Evolutionary conservation across 495 filamentous ascomycete genomes (phyloP), one percentile per base, ranked within the genome.

Genomic region (Trichocladium antarcticum): DNA sequence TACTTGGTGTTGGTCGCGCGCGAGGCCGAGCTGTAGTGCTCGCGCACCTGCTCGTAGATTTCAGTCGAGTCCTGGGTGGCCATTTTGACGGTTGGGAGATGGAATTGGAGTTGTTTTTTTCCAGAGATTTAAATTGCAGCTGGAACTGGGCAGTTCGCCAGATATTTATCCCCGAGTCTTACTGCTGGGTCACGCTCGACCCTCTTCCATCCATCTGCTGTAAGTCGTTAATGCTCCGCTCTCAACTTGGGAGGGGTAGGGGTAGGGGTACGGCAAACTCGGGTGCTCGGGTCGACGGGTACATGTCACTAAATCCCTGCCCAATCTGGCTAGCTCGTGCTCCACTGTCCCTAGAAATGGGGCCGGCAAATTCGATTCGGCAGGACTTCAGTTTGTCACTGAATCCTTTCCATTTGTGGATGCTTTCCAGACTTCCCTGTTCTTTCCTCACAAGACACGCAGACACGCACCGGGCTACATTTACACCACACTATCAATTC

Each of bases 11-110:
- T 48, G 44, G 49, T 60, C 16, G 21, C 46, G 12, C 56, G 43
- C 7, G 57, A 53, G 11, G 70, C 66, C 5, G 59, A 53, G 47
- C 63, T 63, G 55, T 72, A 70, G 53, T 64, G 67, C 45, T 67
- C 50, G 47, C 62, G 39, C 16, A 74, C 68, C 42, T 64, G 46
- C 1, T 60, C 49, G 53, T 74, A 71, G 44, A 68, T 62, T 14
- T 55, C 38, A 40, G 47, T 47, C 0, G 47, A 36, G 47, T 50
- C 36, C 11, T 3, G 9, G 45, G 8, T 40, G n/a, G 15, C 19
- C 39, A 52, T 51, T 34, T 17, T 50, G 44, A 20, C 20, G 38
- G 1, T 22, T 11, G 20, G 24, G 24, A 27, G 24, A 4, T 27
- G 24, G 24, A 27, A 8, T 27, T 27, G 4, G 8, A 11, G 41